Evolutionary conservation across 2,329 filamentous ascomycete genomes (phyloP), one percentile per base, ranked within the genome.

Genomic region (Aspergillus transmontanensis): DNA sequence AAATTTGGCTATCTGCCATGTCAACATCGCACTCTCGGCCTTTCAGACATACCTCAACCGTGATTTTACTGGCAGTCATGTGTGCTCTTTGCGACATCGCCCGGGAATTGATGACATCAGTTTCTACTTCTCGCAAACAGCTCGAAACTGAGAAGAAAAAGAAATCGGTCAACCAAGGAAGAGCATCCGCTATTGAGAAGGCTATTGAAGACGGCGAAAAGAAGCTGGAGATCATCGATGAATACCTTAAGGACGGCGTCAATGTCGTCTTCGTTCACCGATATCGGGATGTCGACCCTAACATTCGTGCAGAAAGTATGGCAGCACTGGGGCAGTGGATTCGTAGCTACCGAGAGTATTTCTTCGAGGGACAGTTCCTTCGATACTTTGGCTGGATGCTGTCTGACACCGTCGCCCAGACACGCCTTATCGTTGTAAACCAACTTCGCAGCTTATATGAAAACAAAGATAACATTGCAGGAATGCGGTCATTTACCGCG

Each of bases 331-430:
- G 94, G 32, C 86, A 89, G 46, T 99, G 95, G 95, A 96, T 98
- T 69, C 86, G 89, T 75, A 87, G 87, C 12, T 87, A 97, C 58
- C 92, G 94, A 2, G 92, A 93, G 54, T 86, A 92, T 53, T 99
- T 97, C 79, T 92, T 97, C 76, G 92, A 97, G 68, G 93, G 93
- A 1, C 86, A 90, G 69, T 97, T 97, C 78, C 82, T 99, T 57
- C 89, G 95, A 64, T 99, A 99, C 73, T 84, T 99, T 6, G 95
- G 95, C 58, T 99, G 95, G 95, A 89, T 97, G 73, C 84, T 99
- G 34, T 97, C 94, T 5, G 95, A 99, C 75, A 85, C 89, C 4
- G 85, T 89, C 64, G 84, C 89, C 1, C 81, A 88, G 10, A 94
- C 92, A 26, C 87, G 95, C 59, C 85, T 90, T n/a, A 93, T 97